These are phyloP conservation scores for Podaxis carcinomalis DNA, from an alignment of 768 basidiomycete genomes.

Conservation along the genomic window DNA sequence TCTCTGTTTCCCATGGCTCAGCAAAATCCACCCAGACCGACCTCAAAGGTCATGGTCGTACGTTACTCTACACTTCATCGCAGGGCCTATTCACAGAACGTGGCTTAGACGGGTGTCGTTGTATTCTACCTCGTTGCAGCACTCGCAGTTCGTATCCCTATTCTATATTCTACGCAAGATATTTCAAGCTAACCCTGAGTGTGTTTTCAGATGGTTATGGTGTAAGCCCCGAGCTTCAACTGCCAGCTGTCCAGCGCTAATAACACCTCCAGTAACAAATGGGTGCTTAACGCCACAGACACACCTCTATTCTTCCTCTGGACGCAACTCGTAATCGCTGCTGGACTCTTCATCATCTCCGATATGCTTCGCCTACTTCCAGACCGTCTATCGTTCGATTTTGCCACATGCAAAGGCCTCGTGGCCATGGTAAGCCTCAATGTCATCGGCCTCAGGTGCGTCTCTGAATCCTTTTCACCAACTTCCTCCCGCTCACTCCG, in stretches of 20 bases:
- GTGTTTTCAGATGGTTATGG: slow-evolving; percentile 77
- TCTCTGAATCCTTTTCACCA: background rate
- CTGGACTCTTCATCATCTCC: slow-evolving; percentile 64
- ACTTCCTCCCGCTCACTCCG: background rate
- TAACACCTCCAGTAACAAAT: slow-evolving; percentile 66
- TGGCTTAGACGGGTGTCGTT: slow-evolving; percentile 65
- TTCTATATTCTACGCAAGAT: background rate
- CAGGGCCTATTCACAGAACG: background rate
- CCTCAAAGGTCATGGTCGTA: slow-evolving; percentile 46
- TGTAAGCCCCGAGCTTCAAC: slow-evolving; percentile 38
- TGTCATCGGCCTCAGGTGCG: slow-evolving; percentile 78
- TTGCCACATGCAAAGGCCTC: slow-evolving; percentile 66
- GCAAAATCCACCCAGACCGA: slow-evolving; percentile 17
- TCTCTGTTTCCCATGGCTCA: slow-evolving; percentile 1
- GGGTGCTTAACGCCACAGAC: slow-evolving; percentile 74
- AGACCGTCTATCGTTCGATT: slow-evolving; percentile 60
- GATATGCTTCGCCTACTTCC: slow-evolving; percentile 63
- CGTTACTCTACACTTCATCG: slow-evolving; percentile 15
- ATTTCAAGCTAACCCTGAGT: background rate
- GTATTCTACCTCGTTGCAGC: slow-evolving; percentile 88
- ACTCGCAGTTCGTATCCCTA: slow-evolving; percentile 59
- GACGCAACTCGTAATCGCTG: slow-evolving; percentile 76
- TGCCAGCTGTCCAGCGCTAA: slow-evolving; percentile 4
- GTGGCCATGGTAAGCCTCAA: slow-evolving; percentile 73
- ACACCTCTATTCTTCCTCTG: slow-evolving; percentile 87